Conservation (phyloP, 371 early-diverging fungal genomes). For the Mucor plumbeus region DNA sequence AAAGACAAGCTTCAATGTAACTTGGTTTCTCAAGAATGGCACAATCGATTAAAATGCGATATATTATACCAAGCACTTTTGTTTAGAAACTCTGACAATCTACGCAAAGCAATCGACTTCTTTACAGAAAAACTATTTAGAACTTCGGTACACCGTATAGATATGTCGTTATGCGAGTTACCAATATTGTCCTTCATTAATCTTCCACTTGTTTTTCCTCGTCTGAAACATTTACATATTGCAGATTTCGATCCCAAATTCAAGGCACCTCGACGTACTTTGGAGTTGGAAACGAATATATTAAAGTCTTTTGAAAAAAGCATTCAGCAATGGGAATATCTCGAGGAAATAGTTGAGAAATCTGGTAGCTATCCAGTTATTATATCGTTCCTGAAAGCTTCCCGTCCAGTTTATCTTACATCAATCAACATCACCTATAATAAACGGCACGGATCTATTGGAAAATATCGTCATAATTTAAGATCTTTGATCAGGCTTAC, state of each 20-base stretch:
- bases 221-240: background rate
- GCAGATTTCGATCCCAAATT: conserved; percentile 1
- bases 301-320: background rate
- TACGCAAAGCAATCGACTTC: background rate
- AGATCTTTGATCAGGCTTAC: background rate
- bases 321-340: background rate
- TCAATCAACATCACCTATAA: background rate
- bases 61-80: background rate
- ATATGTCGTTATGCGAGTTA: background rate
- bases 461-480: background rate
- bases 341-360: background rate
- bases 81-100: background rate
- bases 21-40: background rate
- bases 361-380: background rate
- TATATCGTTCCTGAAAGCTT: background rate
- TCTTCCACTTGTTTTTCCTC: background rate
- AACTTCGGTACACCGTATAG: background rate
- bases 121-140: background rate
- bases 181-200: background rate
- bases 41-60: background rate
- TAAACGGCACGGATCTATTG: background rate
- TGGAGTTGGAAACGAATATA: background rate
- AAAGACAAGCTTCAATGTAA: background rate
- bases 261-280: background rate
- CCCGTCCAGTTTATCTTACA: background rate